A percentile compares a stretch with the other conserved stretches of the same genome.
These are phyloP conservation scores for Echeveria elegans DNA, from an alignment of 164 flowering plant species.

Conservation along the genomic window DNA sequence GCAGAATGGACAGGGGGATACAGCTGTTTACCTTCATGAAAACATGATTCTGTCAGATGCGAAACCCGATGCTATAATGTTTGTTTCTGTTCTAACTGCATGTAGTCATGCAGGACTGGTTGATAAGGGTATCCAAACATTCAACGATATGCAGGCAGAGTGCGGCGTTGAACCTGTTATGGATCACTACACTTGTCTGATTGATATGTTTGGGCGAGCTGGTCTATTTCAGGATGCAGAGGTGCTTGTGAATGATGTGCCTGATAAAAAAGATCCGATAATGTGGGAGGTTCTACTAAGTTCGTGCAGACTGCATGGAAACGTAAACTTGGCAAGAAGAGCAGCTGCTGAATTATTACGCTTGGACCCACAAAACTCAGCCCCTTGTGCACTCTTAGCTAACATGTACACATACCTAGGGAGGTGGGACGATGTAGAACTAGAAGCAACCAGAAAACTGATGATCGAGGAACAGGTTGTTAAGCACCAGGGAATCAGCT, in stretches of 20 bases:
- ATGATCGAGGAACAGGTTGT: slow-evolving; percentile 38
- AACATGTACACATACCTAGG: slow-evolving; percentile 65
- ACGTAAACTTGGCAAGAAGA: slow-evolving; percentile 52
- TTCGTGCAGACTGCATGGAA: slow-evolving; percentile 64
- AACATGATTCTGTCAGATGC: slow-evolving; percentile 42
- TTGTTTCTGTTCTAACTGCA: slow-evolving; percentile 60
- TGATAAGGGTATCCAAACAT: slow-evolving; percentile 47
- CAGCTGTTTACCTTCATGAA: slow-evolving; percentile 47
- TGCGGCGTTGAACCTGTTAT: slow-evolving; percentile 44
- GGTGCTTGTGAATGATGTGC: slow-evolving; percentile 41
- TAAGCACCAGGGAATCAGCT: slow-evolving; percentile 63
- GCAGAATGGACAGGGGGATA: slow-evolving; percentile 57
- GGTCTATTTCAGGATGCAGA: slow-evolving; percentile 65
- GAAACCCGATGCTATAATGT: slow-evolving; percentile 60
- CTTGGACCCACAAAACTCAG: slow-evolving; percentile 50
- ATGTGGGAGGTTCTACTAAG: slow-evolving; percentile 83
- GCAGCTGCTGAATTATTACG: slow-evolving; percentile 65
- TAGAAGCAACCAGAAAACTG: slow-evolving; percentile 34
- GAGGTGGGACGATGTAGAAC: slow-evolving; percentile 73
- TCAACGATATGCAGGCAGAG: slow-evolving; percentile 50
- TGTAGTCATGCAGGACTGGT: slow-evolving; percentile 82
- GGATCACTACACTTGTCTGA: slow-evolving; percentile 64
- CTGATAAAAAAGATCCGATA: slow-evolving; percentile 58
- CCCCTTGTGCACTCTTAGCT: slow-evolving; percentile 63
- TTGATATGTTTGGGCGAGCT: slow-evolving; percentile 68